Percentiles rank a stretch among this genome's conserved stretches.
Evolutionary conservation across 495 filamentous ascomycete species (phyloP).

Genomic region (Xylaria flabelliformis): DNA sequence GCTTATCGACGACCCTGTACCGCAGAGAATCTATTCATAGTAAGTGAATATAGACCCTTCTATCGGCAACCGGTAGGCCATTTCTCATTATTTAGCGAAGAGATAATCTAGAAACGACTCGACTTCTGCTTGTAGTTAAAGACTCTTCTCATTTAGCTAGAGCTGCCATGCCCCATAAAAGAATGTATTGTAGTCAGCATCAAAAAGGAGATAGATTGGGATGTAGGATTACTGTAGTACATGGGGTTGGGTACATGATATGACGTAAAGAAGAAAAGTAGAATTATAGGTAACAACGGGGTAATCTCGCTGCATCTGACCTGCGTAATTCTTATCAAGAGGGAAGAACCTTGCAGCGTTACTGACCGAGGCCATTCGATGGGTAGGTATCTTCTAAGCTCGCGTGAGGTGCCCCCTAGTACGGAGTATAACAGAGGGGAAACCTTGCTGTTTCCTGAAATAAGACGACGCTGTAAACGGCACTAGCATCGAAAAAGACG

Average conservation of each 20-base stretch:
- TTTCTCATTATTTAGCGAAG: background rate
- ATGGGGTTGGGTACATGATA: constrained; percentile 4
- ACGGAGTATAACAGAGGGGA: background rate
- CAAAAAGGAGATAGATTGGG: background rate
- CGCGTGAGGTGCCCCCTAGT: background rate
- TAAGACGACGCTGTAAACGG: background rate
- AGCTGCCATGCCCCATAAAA: background rate
- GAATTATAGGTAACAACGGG: constrained; percentile 8
- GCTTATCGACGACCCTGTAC: background rate
- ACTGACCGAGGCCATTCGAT: background rate
- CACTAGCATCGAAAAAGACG: constrained; percentile 20
- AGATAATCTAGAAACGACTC: background rate
- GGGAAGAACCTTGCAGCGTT: constrained; percentile 1
- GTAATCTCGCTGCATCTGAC: background rate
- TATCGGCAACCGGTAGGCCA: background rate
- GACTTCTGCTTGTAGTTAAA: background rate
- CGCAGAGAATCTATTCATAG: background rate
- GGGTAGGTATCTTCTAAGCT: background rate
- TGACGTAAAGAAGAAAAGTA: constrained; percentile 12
- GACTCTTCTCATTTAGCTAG: background rate
- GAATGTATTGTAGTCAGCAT: constrained; percentile 15
- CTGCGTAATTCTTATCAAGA: background rate
- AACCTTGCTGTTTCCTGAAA: background rate
- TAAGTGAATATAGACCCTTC: background rate
- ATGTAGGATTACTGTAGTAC: background rate